Conservation (phyloP, 345 rosid genomes). For the Noccaea bulbosa region DNA sequence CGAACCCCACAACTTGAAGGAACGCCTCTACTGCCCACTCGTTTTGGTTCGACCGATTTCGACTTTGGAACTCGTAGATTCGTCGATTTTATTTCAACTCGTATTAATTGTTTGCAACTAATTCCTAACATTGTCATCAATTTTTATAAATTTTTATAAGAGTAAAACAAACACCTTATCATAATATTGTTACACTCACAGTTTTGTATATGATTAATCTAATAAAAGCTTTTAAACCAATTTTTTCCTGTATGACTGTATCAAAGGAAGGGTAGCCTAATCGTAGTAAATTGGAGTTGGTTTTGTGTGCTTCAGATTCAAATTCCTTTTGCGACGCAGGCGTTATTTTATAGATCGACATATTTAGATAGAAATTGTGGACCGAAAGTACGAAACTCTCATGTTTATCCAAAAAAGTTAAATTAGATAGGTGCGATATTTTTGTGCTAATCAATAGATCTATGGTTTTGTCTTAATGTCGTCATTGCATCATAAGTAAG, state of each 20-base stretch:
- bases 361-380: no score
- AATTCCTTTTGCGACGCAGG: no score
- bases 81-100: background rate
- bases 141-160: background rate
- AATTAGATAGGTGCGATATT: no score
- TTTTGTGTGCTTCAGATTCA: no score
- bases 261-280: no score
- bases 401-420: no score
- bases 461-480: no score
- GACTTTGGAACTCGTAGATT: constrained; percentile 14
- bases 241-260: background rate
- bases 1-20: constrained; percentile 26
- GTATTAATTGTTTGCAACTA: constrained; percentile 27
- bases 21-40: constrained; percentile 27
- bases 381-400: no score
- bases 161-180: constrained; percentile 8
- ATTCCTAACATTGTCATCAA: background rate
- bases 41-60: constrained; percentile 25
- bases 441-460: no score
- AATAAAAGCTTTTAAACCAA: background rate
- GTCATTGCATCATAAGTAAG: no score
- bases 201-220: background rate
- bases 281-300: no score
- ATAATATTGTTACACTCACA: background rate
- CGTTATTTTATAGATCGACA: no score